These are phyloP conservation scores for Ustulina deusta DNA, from an alignment of 2,329 filamentous ascomycete genomes.

Conservation along the genomic window DNA sequence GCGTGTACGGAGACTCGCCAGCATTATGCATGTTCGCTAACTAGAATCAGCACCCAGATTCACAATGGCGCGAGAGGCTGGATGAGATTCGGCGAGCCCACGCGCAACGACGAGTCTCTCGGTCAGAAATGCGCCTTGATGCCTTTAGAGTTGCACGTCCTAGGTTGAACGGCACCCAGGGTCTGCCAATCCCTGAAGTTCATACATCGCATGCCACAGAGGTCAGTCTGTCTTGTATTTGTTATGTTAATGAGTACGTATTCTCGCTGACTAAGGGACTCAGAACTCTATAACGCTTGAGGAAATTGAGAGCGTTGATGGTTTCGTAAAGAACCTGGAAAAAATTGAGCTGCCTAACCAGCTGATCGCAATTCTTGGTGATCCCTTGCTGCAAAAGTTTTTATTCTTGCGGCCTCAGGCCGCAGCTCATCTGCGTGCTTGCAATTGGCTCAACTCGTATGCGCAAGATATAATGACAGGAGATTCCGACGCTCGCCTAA, in stretches of 20 bases:
- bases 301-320: slow-evolving; percentile 78
- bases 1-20: slow-evolving; percentile 28
- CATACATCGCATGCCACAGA: slow-evolving; percentile 80
- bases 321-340: slow-evolving; percentile 79
- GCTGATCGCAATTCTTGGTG: slow-evolving; percentile 79
- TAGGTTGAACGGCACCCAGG: slow-evolving; percentile 59
- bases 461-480: slow-evolving; percentile 67
- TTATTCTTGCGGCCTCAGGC: slow-evolving; percentile 71
- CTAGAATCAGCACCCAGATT: slow-evolving; percentile 73
- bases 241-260: not conserved
- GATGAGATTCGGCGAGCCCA: slow-evolving; percentile 73
- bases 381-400: slow-evolving; percentile 83
- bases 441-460: slow-evolving; percentile 69
- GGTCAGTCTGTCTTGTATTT: slow-evolving; percentile 54
- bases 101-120: slow-evolving; percentile 60
- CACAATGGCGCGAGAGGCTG: slow-evolving; percentile 77
- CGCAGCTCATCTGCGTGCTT: slow-evolving; percentile 63
- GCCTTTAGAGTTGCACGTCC: slow-evolving; percentile 74
- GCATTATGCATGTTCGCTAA: slow-evolving; percentile 43
- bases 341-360: slow-evolving; percentile 86
- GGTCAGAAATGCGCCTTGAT: slow-evolving; percentile 56
- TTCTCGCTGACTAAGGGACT: slow-evolving; percentile 45
- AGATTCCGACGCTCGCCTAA: slow-evolving; percentile 62
- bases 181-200: slow-evolving; percentile 72
- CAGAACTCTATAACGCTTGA: slow-evolving; percentile 76